A percentile compares a stretch with the other conserved stretches of the same genome.
phyloP scores from a whole-genome alignment of 2,329 filamentous ascomycete species.

The Boeremia exigua region DNA sequence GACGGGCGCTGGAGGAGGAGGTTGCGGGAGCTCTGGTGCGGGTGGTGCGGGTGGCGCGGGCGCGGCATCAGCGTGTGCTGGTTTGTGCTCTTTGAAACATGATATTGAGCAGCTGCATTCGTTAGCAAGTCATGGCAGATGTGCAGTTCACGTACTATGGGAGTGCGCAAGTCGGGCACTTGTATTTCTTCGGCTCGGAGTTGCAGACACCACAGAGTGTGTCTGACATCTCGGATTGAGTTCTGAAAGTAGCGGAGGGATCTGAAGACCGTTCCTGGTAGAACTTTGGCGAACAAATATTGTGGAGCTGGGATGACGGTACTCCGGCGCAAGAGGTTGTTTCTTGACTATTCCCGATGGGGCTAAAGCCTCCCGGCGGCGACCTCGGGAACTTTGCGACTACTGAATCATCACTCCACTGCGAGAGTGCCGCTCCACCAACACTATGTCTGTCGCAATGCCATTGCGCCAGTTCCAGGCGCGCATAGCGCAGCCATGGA shows the following conservation, averaged over 20 bases:
- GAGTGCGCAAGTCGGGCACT: conserved; percentile 55
- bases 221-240: conserved; percentile 37
- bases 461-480: conserved; percentile 26
- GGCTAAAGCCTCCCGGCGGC: conserved; percentile 26
- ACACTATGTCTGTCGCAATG: conserved; percentile 39
- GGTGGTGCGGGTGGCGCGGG: conserved; percentile 7
- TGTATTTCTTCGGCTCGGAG: conserved; percentile 55
- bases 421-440: conserved; percentile 10
- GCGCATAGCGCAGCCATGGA: conserved; percentile 42
- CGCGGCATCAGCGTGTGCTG: conserved; percentile 22
- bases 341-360: conserved; percentile 21
- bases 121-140: conserved; percentile 5
- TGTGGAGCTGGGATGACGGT: conserved; percentile 1
- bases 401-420: conserved; percentile 32
- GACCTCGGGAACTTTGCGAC: conserved; percentile 2
- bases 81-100: conserved; percentile 44
- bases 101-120: conserved; percentile 36
- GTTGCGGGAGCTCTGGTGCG: conserved; percentile 29
- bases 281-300: not conserved
- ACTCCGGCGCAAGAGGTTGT: conserved; percentile 18
- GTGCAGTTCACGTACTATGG: conserved; percentile 50
- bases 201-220: conserved; percentile 53
- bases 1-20: conserved; percentile 33
- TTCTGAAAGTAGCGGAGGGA: not conserved
- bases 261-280: not conserved